A percentile compares a stretch with the other conserved stretches of the same genome.
Conservation (phyloP, 257 asterid genomes). For the Galeopsis tetrahit region DNA sequence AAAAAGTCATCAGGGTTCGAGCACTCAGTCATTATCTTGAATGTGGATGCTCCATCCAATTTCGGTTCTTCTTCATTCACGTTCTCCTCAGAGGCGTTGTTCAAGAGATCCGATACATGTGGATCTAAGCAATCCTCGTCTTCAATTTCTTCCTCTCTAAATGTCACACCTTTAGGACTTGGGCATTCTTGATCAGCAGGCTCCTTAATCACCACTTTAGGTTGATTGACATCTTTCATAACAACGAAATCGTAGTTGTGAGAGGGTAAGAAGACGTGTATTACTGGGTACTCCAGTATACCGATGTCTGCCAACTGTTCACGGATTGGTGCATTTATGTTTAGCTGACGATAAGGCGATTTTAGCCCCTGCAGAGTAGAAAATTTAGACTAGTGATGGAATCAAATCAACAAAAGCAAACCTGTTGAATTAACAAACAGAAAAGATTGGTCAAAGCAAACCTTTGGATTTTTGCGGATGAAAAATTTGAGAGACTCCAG, state of each 20-base stretch:
- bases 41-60: constrained; percentile 2
- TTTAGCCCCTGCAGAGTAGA: constrained; percentile 55
- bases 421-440: constrained; percentile 1
- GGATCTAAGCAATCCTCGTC: constrained; percentile 51
- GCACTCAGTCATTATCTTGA: constrained; percentile 32
- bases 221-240: constrained; percentile 39
- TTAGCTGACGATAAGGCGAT: constrained; percentile 60
- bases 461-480: constrained; percentile 79
- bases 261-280: constrained; percentile 79
- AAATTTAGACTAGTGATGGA: not conserved
- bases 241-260: constrained; percentile 68
- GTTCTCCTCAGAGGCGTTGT: constrained; percentile 26
- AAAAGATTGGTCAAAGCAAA: constrained; percentile 34
- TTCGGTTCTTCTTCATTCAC: constrained; percentile 26
- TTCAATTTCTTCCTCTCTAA: constrained; percentile 73
- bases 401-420: not conserved
- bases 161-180: constrained; percentile 60
- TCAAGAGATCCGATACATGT: constrained; percentile 53
- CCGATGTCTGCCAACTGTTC: constrained; percentile 62
- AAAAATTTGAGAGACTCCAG: constrained; percentile 75
- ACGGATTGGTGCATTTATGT: constrained; percentile 60
- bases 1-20: constrained; percentile 41
- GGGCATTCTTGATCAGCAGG: constrained; percentile 36
- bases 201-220: constrained; percentile 39
- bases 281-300: constrained; percentile 81